Conservation (phyloP, 495 filamentous ascomycete species). For the Terfezia claveryi region DNA sequence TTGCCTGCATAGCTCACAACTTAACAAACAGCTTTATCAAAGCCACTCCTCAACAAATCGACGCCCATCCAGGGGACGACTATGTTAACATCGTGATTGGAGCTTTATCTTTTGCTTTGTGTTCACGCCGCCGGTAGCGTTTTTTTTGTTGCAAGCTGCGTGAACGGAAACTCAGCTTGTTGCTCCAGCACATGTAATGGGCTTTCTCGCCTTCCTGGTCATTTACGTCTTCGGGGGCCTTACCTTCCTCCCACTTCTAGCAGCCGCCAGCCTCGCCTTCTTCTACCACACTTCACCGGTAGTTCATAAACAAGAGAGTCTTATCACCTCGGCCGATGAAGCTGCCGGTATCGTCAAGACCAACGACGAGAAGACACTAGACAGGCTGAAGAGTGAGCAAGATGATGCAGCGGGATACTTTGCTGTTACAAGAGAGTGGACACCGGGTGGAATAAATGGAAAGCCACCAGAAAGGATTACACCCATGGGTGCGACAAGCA, state of each 20-base stretch:
- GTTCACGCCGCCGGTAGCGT: too few species aligned
- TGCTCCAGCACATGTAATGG: neutral
- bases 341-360: constrained; percentile 21
- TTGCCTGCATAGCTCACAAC: too few species aligned
- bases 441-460: constrained; percentile 71
- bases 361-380: constrained; percentile 22
- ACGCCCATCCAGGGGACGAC: too few species aligned
- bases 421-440: constrained; percentile 80
- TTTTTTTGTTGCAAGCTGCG: too few species aligned
- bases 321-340: constrained; percentile 9
- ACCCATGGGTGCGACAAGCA: constrained; percentile 44
- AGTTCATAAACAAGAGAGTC: constrained; percentile 21
- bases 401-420: constrained; percentile 88
- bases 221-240: constrained; percentile 76
- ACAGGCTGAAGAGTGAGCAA: constrained; percentile 36
- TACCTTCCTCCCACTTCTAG: constrained; percentile 61
- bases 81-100: too few species aligned
- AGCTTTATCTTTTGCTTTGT: too few species aligned
- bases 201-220: constrained; percentile 42
- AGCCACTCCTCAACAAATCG: too few species aligned
- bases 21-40: too few species aligned
- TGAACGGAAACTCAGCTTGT: too few species aligned
- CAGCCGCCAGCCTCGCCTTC: constrained; percentile 31
- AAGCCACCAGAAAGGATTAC: constrained; percentile 77
- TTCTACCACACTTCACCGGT: constrained; percentile 51